phyloP scores from a whole-genome alignment of 202 grass and related monocot genomes.

The Eragrostis tef region DNA sequence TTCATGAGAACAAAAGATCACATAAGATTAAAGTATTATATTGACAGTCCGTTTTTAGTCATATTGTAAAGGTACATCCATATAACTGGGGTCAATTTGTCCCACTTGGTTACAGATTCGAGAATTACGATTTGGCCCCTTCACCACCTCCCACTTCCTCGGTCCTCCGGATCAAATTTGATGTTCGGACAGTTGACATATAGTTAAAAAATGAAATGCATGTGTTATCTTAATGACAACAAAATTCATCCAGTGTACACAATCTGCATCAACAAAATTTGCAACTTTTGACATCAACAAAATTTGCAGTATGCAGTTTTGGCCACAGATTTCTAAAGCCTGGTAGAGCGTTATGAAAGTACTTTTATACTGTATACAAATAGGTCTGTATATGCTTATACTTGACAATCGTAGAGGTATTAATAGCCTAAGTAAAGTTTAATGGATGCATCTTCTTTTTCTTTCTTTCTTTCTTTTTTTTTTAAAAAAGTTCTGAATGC shows the following conservation, averaged over 20 bases:
- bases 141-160: neutral
- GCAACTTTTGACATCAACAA: neutral
- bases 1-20: slow-evolving; percentile 38
- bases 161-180: too few relatives aligned
- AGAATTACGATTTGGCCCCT: neutral
- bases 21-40: slow-evolving; percentile 6
- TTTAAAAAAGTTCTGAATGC: too few relatives aligned
- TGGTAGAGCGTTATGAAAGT: neutral
- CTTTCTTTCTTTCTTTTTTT: too few relatives aligned
- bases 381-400: neutral
- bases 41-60: neutral
- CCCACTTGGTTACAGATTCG: neutral
- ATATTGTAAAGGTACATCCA: neutral
- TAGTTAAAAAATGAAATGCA: too few relatives aligned
- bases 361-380: neutral
- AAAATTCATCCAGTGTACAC: too few relatives aligned
- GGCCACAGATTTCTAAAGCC: neutral
- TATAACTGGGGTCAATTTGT: neutral
- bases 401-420: too few relatives aligned
- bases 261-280: too few relatives aligned
- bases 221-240: too few relatives aligned
- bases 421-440: too few relatives aligned
- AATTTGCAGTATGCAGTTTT: neutral
- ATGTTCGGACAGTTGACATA: too few relatives aligned
- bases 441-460: too few relatives aligned